Evolutionary conservation across 148 eudicot species (phyloP), one percentile per base, ranked within the genome.

Genomic region (Rheum nobile): DNA sequence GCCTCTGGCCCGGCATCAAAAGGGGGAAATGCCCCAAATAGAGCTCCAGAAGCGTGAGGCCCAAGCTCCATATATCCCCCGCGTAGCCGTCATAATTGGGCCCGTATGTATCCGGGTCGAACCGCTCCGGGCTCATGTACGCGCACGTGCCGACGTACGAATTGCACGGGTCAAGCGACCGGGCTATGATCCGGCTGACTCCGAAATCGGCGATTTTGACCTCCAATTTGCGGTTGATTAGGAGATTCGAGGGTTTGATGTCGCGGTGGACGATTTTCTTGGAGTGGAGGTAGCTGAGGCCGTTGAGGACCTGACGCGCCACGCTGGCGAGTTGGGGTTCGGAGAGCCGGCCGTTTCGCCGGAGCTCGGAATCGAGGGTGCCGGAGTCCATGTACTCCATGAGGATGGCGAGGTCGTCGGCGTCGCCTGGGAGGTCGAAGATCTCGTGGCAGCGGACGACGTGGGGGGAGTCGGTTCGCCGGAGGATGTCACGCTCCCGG

Each of bases 121-220:
- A 93, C 47, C 98, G 67, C 48, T 93, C 98, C 4, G 98, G 98
- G 12, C 98, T 93, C 98, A 93, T 89, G 74, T 93, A 93, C 0
- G 98, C 98, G 57, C 95, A 93, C 12, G 98, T 93, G 9, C 98
- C 98, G 3, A 93, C 97, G 72, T 93, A 93, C 0, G 98, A 93
- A 31, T 91, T 86, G 78, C 98, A 93, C 14, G 98, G 86, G 67
- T 93, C 98, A 0, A 93, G 81, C 1, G 95, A 84, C 22, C 98
- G 83, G 28, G 85, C 81, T 91, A 93, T 86, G 54, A 93, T 86
- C 77, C 92, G 83, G 11, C 98, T 89, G 32, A 93, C 98, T 0
- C 98, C 98, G 32, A 93, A 93, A 77, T 93, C 98, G 0, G 95
- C 86, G 9, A 93, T 93, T 44, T 89, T 93, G 7, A 93, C 92